phyloP scores from a whole-genome alignment of 129 eudicot genomes.

The Tanacetum coccineum region DNA sequence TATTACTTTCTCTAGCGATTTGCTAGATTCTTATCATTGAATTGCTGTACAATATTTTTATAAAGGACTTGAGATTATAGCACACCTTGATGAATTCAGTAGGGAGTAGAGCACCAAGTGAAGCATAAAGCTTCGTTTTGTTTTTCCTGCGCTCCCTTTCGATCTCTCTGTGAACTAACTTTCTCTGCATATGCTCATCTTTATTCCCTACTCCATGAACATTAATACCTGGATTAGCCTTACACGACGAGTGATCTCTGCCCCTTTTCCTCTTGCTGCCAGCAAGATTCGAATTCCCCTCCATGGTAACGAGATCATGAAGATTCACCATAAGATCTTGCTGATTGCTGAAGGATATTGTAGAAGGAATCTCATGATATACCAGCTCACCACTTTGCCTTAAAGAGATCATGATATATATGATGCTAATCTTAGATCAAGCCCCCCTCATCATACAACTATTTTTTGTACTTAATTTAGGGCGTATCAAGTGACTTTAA shows the following conservation, averaged over 20 bases:
- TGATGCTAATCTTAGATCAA: conserved; percentile 16
- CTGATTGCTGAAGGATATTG: conserved; percentile 16
- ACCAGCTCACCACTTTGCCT: conserved; percentile 38
- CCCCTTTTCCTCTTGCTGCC: conserved; percentile 22
- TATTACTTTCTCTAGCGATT: too few relatives aligned
- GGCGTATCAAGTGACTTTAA: neutral
- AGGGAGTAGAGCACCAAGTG: conserved; percentile 66
- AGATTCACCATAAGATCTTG: conserved; percentile 25
- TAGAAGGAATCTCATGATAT: conserved; percentile 27
- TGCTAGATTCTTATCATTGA: too few relatives aligned
- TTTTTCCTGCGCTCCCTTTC: conserved; percentile 71
- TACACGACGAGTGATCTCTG: conserved; percentile 19
- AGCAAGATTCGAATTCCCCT: conserved; percentile 5
- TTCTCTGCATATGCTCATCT: conserved; percentile 30
- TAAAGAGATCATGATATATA: conserved; percentile 41
- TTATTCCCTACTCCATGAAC: conserved; percentile 4
- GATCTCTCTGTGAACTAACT: conserved; percentile 46
- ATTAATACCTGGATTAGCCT: conserved; percentile 19
- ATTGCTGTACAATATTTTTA: too few relatives aligned
- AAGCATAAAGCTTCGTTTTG: conserved; percentile 55
- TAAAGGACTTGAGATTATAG: neutral
- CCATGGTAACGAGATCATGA: conserved; percentile 22
- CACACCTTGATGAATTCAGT: conserved; percentile 57
- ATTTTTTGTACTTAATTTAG: too few relatives aligned
- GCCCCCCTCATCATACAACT: conserved; percentile 2